Evolutionary conservation across 306 rosid genomes (phyloP).

Genomic region (Biancaea sappan): DNA sequence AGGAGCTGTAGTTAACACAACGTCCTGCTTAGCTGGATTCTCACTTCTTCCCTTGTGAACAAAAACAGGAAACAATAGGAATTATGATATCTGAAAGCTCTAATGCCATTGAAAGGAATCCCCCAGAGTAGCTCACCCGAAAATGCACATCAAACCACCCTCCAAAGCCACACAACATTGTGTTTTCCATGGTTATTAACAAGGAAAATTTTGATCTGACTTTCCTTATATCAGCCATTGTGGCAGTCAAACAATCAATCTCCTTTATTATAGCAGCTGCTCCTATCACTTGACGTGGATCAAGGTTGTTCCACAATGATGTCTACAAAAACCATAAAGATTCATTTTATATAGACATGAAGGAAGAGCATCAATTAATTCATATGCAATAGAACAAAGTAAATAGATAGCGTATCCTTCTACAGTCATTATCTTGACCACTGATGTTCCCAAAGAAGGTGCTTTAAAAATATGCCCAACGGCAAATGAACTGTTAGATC

Average conservation of each 20-base stretch:
- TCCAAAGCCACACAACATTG: conserved; percentile 74
- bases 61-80: conserved; percentile 17
- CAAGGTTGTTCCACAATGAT: conserved; percentile 85
- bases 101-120: not conserved
- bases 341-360: not conserved
- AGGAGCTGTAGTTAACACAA: conserved; percentile 89
- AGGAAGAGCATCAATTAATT: conserved; percentile 32
- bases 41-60: conserved; percentile 75
- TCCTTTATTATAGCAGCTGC: conserved; percentile 72
- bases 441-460: not conserved
- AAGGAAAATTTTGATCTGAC: conserved; percentile 56
- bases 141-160: conserved; percentile 99
- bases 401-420: conserved; percentile 17
- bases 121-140: conserved; percentile 57
- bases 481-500: not conserved
- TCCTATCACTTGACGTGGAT: conserved; percentile 88
- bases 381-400: not conserved
- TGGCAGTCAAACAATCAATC: conserved; percentile 83
- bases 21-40: conserved; percentile 73
- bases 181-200: conserved; percentile 54
- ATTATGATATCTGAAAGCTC: conserved; percentile 14
- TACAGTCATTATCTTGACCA: not conserved
- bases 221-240: conserved; percentile 73
- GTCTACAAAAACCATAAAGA: conserved; percentile 55
- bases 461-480: not conserved